phyloP scores from a whole-genome alignment of 768 basidiomycete genomes.

The Lactarius quietus region DNA sequence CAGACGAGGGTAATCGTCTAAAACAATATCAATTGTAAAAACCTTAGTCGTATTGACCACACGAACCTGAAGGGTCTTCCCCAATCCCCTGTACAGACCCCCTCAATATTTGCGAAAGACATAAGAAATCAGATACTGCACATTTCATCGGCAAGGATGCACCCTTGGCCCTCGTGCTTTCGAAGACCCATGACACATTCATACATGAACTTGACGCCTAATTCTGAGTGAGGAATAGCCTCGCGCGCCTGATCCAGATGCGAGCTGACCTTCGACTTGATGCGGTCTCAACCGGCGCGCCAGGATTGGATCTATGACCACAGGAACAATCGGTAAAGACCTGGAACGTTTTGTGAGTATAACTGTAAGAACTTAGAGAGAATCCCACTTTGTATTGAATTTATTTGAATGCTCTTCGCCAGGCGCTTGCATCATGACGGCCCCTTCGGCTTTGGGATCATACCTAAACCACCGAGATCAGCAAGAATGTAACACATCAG shows the following conservation, averaged over 20 bases:
- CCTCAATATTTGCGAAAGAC: slow-evolving; percentile 2
- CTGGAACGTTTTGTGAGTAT: slow-evolving; percentile 36
- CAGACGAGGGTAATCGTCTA: slow-evolving; percentile 90
- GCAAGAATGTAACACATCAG: neutral
- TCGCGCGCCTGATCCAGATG: slow-evolving; percentile 5
- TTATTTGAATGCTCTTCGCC: slow-evolving; percentile 59
- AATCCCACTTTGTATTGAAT: slow-evolving; percentile 66
- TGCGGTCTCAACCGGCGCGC: slow-evolving; percentile 76
- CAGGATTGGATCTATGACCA: slow-evolving; percentile 89
- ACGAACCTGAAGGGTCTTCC: slow-evolving; percentile 84
- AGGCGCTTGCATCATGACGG: slow-evolving; percentile 84
- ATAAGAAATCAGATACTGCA: slow-evolving; percentile 31
- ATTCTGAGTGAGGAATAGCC: neutral
- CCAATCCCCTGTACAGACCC: slow-evolving; percentile 69
- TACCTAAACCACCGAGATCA: slow-evolving; percentile 44
- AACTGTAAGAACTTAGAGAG: neutral
- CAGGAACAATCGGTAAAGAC: slow-evolving; percentile 61
- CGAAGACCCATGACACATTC: slow-evolving; percentile 94
- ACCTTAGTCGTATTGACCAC: neutral
- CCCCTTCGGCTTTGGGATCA: slow-evolving; percentile 70
- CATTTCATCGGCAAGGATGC: slow-evolving; percentile 98
- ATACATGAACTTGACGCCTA: slow-evolving; percentile 87
- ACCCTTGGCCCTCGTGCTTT: slow-evolving; percentile 88
- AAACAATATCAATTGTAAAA: slow-evolving; percentile 15
- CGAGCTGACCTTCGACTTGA: slow-evolving; percentile 73